These are phyloP conservation scores for Eutypa lata DNA, from an alignment of 2,329 filamentous ascomycete genomes.

Conservation along the genomic window DNA sequence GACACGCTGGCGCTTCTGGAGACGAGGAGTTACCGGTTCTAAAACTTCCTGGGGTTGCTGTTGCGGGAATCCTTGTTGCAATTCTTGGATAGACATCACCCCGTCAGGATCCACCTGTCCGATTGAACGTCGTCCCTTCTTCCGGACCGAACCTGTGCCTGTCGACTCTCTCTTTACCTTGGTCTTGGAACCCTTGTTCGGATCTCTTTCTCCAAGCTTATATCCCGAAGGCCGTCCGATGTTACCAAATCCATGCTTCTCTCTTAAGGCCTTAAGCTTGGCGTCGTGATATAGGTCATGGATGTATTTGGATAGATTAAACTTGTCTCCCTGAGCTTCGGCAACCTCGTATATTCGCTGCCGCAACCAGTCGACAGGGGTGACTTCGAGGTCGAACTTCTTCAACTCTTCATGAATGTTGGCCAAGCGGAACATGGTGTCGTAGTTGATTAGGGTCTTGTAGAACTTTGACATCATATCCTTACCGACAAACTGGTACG, in stretches of 20 bases:
- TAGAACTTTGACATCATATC: slow-evolving; percentile 42
- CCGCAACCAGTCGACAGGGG: slow-evolving; percentile 54
- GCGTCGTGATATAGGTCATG: slow-evolving; percentile 55
- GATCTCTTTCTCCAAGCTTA: slow-evolving; percentile 38
- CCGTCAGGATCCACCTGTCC: slow-evolving; percentile 28
- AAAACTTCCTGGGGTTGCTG: slow-evolving; percentile 17
- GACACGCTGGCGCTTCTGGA: slow-evolving; percentile 28
- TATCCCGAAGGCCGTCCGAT: slow-evolving; percentile 51
- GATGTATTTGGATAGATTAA: slow-evolving; percentile 49
- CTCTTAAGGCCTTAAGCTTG: slow-evolving; percentile 46
- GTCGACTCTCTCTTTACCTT: slow-evolving; percentile 24
- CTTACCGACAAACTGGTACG: slow-evolving; percentile 55
- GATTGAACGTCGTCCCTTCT: slow-evolving; percentile 27
- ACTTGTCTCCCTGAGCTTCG: slow-evolving; percentile 39
- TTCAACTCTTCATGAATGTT: slow-evolving; percentile 52
- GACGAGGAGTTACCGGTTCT: slow-evolving; percentile 25
- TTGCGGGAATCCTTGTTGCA: slow-evolving; percentile 6
- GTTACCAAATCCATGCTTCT: slow-evolving; percentile 53
- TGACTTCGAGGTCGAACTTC: slow-evolving; percentile 51
- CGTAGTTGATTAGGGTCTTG: slow-evolving; percentile 45
- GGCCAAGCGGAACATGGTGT: slow-evolving; percentile 54
- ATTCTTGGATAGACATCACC: slow-evolving; percentile 9
- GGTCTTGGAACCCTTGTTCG: slow-evolving; percentile 23
- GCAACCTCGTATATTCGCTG: slow-evolving; percentile 53
- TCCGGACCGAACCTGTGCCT: slow-evolving; percentile 12